phyloP scores from a whole-genome alignment of 2,329 filamentous ascomycete genomes.

The Albifimbria verrucaria region DNA sequence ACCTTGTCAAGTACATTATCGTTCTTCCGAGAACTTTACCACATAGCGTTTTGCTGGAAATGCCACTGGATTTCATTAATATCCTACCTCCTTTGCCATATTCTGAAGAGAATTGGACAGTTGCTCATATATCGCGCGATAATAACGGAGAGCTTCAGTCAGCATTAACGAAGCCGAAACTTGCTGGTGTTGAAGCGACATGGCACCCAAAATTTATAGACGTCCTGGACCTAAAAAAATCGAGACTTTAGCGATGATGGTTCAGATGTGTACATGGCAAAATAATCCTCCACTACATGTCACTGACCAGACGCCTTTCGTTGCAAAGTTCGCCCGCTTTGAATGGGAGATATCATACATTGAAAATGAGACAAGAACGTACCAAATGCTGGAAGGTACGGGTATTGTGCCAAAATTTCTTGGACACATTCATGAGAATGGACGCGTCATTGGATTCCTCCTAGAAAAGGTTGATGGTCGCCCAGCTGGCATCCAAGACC shows the following conservation, averaged over 20 bases:
- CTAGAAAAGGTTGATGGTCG: conserved; percentile 1
- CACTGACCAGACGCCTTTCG: background rate
- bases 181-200: background rate
- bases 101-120: conserved; percentile 1
- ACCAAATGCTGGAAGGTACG: background rate
- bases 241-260: background rate
- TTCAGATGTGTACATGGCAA: background rate
- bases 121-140: conserved; percentile 3
- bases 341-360: conserved; percentile 4
- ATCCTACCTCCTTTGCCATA: conserved; percentile 3
- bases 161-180: background rate
- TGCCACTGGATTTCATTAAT: conserved; percentile 6
- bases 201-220: conserved; percentile 3
- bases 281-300: background rate
- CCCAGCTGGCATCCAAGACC: background rate
- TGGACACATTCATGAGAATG: conserved; percentile 5
- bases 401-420: conserved; percentile 3
- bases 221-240: conserved; percentile 3
- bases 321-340: conserved; percentile 4
- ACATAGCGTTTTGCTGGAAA: conserved; percentile 4
- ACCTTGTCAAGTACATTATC: conserved; percentile 5
- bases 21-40: background rate
- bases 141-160: background rate
- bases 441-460: conserved; percentile 2
- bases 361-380: conserved; percentile 3